Conservation (phyloP, 2,329 filamentous ascomycete genomes). For the Aureobasidium vineae region DNA sequence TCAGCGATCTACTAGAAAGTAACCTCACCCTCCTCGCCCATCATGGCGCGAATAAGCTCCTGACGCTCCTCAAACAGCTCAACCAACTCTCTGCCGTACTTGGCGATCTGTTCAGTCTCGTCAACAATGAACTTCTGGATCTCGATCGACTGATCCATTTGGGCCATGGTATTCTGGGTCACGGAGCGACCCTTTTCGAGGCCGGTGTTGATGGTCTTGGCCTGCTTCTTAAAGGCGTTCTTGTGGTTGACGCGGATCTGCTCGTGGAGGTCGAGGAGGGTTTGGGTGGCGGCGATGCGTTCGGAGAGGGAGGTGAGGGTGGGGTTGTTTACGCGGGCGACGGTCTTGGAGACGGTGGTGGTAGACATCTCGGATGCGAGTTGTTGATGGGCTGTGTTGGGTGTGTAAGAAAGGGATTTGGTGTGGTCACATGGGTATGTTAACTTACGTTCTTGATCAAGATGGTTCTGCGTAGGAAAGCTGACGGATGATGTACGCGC, state of each 20-base stretch:
- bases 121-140: background rate
- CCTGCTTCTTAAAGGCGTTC: background rate
- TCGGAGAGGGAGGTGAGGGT: background rate
- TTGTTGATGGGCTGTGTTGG: background rate
- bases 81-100: background rate
- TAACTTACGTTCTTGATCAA: background rate
- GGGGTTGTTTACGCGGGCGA: background rate
- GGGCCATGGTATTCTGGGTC: background rate
- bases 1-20: background rate
- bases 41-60: background rate
- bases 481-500: background rate
- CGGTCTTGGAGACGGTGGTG: background rate
- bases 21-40: background rate
- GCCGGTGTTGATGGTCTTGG: background rate
- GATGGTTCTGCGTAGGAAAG: background rate
- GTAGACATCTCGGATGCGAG: background rate
- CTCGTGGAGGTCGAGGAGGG: background rate
- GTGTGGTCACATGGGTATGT: background rate
- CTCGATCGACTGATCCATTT: background rate
- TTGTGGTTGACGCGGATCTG: background rate
- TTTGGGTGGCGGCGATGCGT: background rate
- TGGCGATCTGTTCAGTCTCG: background rate
- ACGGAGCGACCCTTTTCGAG: background rate
- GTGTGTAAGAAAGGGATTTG: background rate
- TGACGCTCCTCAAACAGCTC: background rate